These are phyloP conservation scores for Cunninghamia lanceolata DNA, from an alignment of 75 land plant species.

Conservation along the genomic window DNA sequence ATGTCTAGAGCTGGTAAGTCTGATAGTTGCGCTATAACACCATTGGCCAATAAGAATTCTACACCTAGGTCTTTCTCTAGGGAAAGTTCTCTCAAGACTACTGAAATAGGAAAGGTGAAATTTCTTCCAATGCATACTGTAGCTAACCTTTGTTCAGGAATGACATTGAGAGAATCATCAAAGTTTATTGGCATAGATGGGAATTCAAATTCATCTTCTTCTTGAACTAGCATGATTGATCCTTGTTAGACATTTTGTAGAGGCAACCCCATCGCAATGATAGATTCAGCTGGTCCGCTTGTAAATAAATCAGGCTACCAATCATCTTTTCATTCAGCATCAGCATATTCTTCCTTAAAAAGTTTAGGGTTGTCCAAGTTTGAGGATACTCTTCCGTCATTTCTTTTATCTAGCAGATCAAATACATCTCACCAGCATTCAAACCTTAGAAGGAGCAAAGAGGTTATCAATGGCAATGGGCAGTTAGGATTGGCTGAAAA, in stretches of 20 bases:
- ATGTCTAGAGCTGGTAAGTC: background rate
- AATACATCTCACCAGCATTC: background rate
- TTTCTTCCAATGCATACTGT: conserved; percentile 14
- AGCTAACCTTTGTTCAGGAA: conserved; percentile 3
- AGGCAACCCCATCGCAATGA: background rate
- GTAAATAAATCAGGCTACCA: background rate
- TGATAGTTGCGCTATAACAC: background rate
- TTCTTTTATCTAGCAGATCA: conserved; percentile 6
- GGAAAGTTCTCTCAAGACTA: conserved; percentile 26
- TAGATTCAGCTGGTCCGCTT: background rate
- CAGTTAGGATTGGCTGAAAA: background rate
- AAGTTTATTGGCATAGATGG: conserved; percentile 1
- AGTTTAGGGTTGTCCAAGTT: conserved; percentile 1
- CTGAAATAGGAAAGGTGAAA: conserved; percentile 37
- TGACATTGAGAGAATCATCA: background rate
- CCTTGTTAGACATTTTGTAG: background rate
- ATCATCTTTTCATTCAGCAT: conserved; percentile 1
- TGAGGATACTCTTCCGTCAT: background rate
- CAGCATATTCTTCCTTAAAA: background rate
- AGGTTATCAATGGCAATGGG: background rate
- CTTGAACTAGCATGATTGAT: background rate
- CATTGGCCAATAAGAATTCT: background rate
- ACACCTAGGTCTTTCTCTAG: conserved; percentile 17
- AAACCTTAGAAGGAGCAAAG: background rate
- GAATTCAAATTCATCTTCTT: background rate